Evolutionary conservation across 306 rosid species (phyloP).

Genomic region (Sphenostylis stenocarpa): DNA sequence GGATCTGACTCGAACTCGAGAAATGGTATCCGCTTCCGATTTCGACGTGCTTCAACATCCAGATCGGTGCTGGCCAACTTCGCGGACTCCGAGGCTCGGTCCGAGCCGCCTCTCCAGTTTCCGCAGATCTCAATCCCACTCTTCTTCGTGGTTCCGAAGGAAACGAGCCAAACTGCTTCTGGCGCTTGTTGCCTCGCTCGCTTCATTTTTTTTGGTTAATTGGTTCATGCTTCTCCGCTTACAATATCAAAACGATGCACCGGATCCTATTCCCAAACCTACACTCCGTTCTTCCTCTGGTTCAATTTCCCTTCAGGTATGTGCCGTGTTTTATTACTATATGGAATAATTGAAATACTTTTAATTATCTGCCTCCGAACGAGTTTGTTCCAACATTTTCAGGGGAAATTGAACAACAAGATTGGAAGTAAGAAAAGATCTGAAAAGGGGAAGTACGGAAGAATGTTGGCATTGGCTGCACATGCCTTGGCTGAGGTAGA

Average conservation of each 20-base stretch:
- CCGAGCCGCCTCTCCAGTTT: constrained; percentile 60
- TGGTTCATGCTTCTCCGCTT: constrained; percentile 71
- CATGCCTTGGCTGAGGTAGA: constrained; percentile 97
- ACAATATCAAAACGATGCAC: constrained; percentile 53
- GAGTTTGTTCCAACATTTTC: constrained; percentile 29
- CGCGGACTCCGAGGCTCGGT: constrained; percentile 57
- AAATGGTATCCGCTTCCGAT: constrained; percentile 40
- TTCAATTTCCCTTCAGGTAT: constrained; percentile 50
- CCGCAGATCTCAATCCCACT: constrained; percentile 45
- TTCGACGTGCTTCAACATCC: background rate
- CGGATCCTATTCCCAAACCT: constrained; percentile 17
- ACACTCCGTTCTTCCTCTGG: constrained; percentile 42
- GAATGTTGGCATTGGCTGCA: constrained; percentile 89
- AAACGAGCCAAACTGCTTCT: constrained; percentile 60
- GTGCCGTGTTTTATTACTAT: background rate
- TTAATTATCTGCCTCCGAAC: background rate
- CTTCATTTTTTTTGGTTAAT: constrained; percentile 58
- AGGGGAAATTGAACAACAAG: constrained; percentile 62
- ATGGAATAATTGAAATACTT: background rate
- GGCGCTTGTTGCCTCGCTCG: constrained; percentile 51
- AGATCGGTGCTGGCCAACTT: constrained; percentile 41
- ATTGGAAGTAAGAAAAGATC: constrained; percentile 52
- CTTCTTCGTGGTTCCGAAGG: constrained; percentile 56
- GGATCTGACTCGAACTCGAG: constrained; percentile 31
- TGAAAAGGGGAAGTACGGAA: constrained; percentile 56